Percentiles rank a stretch among this genome's conserved stretches.
Evolutionary conservation across 2,329 filamentous ascomycete genomes (phyloP).

Genomic region (Claviceps capensis): DNA sequence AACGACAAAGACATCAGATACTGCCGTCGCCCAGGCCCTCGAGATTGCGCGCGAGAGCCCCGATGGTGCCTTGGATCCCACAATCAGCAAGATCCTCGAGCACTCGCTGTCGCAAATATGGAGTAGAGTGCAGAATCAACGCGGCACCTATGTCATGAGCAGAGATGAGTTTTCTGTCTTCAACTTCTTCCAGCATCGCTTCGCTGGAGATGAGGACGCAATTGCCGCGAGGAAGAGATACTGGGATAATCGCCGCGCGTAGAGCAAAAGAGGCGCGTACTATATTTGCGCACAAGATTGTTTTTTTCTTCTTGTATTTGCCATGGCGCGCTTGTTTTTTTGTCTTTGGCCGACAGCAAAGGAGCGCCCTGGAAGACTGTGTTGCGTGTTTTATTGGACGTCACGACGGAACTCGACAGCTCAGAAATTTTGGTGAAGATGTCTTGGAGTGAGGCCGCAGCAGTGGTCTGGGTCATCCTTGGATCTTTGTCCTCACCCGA

Average conservation of each 20-base stretch:
- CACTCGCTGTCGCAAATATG: slow-evolving; percentile 50
- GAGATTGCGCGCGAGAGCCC: slow-evolving; percentile 63
- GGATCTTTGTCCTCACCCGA: no score
- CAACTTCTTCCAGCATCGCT: slow-evolving; percentile 67
- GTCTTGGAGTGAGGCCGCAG: no score
- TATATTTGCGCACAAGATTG: not conserved
- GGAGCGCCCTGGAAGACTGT: not conserved
- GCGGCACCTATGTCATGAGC: slow-evolving; percentile 58
- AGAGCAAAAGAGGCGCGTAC: not conserved
- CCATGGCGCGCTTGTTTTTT: not conserved
- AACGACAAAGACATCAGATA: slow-evolving; percentile 15
- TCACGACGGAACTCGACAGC: no score
- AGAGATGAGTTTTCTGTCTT: slow-evolving; percentile 73
- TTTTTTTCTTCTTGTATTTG: not conserved
- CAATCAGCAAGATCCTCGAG: slow-evolving; percentile 52
- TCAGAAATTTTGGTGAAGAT: no score
- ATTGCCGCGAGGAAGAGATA: slow-evolving; percentile 35
- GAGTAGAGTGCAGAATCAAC: slow-evolving; percentile 49
- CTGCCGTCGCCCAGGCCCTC: slow-evolving; percentile 51
- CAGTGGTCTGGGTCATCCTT: no score
- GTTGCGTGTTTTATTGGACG: no score
- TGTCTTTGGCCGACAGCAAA: not conserved
- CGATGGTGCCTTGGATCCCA: slow-evolving; percentile 48
- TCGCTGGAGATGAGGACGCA: slow-evolving; percentile 36
- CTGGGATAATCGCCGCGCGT: slow-evolving; percentile 34